Base-by-base conservation (phyloP, 805 yeast species). In the Barnettozyma botsteinii region DNA sequence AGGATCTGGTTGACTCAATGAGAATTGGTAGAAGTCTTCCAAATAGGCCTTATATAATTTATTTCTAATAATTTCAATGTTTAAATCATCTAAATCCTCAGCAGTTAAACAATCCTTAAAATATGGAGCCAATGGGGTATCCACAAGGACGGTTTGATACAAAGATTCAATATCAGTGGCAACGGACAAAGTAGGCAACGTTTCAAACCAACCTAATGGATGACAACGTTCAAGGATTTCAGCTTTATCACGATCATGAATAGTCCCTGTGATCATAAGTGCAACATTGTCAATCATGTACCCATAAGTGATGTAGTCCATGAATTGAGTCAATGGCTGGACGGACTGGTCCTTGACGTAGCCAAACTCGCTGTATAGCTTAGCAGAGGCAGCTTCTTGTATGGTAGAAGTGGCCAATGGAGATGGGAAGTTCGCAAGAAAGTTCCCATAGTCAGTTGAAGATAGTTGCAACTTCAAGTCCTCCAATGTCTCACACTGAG, bases 271-370 rank as follows among this genome's bases (percentile, higher is more conserved):
- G 57, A 93, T 91, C 83, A 93, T 84, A 56, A 93, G 71, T 19
- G 93, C 85, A 29, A 93, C 96, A 62, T 93, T 93, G 66, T 93
- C 98, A 57, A 93, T 94, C 99, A 93, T 93, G 66, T 94, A 93
- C 10, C 97, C 94, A 59, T 89, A 93, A 33, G 94, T 82, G 59
- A 94, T 87, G 61, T 69, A 94, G 61, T 94, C 96, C 79, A 93
- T 73, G 58, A 91, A 88, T 60, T 79, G 77, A 31, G 86, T 69
- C 56, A 91, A 67, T 25, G 81, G 83, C 44, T 87, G 88, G 26
- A 82, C 80, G 5, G 96, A 79, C 61, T 91, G 96, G 33, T 84
- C 75, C 48, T 84, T 78, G 40, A 93, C 71, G 62, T 88, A 91
- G 48, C 84, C 80, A 65, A 88, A 93, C 61, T 93, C 95, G 31